Conservation (phyloP, 805 yeast genomes). For the Candida golubevii region DNA sequence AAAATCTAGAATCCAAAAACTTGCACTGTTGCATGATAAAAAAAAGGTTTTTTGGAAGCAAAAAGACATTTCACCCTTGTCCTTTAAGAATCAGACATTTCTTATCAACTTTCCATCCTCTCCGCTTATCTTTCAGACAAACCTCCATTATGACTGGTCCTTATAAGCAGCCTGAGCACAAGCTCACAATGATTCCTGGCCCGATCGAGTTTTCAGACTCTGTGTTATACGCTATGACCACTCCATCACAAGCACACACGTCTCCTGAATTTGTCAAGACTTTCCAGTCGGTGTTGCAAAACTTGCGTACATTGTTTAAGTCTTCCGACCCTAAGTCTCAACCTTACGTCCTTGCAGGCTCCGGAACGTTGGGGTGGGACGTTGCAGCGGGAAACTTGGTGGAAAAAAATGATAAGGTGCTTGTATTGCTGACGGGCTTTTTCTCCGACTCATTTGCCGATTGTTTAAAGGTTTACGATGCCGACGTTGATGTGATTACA, state of each 20-base stretch:
- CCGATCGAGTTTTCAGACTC: slow-evolving; percentile 80
- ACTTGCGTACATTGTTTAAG: slow-evolving; percentile 70
- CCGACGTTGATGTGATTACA: slow-evolving; percentile 66
- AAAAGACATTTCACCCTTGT: no score
- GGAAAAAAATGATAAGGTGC: slow-evolving; percentile 56
- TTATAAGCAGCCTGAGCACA: slow-evolving; percentile 41
- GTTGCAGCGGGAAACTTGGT: slow-evolving; percentile 75
- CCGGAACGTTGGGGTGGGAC: slow-evolving; percentile 97
- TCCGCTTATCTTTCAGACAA: neutral
- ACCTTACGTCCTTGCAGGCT: slow-evolving; percentile 79
- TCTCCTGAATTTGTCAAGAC: slow-evolving; percentile 75
- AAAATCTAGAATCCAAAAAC: no score
- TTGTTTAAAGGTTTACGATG: slow-evolving; percentile 66
- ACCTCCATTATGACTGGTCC: slow-evolving; percentile 27
- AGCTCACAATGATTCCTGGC: slow-evolving; percentile 70
- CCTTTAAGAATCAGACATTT: no score
- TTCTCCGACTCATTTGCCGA: slow-evolving; percentile 83
- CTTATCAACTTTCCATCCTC: no score
- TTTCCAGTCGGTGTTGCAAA: slow-evolving; percentile 64
- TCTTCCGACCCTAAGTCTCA: slow-evolving; percentile 65
- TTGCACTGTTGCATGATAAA: no score
- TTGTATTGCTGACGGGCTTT: slow-evolving; percentile 86
- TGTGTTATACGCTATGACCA: slow-evolving; percentile 75
- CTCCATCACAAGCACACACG: slow-evolving; percentile 87
- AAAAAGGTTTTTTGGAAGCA: no score